Evolutionary conservation across 1,284 basidiomycete genomes (phyloP).

Genomic region (Apiotrichum laibachii): DNA sequence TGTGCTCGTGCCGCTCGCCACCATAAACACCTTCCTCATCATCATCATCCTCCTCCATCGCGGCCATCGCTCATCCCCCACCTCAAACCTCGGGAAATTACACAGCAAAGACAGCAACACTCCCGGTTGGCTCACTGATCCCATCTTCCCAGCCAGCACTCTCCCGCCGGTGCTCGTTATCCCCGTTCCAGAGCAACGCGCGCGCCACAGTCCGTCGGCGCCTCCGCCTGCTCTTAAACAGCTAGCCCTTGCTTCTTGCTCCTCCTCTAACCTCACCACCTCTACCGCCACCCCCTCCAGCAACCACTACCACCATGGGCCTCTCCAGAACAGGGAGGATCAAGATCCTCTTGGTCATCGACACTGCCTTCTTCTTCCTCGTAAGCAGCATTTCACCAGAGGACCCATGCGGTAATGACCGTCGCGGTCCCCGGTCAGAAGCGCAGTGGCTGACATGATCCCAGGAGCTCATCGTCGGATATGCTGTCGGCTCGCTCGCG

Average conservation of each 20-base stretch:
- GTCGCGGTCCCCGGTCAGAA: too few species aligned
- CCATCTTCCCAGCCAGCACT: too few species aligned
- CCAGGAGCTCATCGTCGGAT: slow-evolving; percentile 60
- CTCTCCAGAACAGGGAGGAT: slow-evolving; percentile 74
- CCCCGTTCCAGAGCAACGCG: too few species aligned
- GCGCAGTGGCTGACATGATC: too few species aligned
- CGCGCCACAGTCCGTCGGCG: too few species aligned
- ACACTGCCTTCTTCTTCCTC: slow-evolving; percentile 86
- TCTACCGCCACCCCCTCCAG: neutral
- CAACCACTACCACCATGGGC: slow-evolving; percentile 53
- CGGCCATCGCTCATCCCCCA: too few species aligned
- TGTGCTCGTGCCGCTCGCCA: neutral
- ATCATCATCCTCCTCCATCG: neutral
- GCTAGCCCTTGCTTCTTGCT: neutral
- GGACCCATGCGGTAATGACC: neutral
- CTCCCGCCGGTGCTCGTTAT: too few species aligned
- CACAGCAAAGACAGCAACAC: too few species aligned
- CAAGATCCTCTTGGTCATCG: slow-evolving; percentile 75
- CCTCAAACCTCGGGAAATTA: too few species aligned
- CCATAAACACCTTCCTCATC: neutral
- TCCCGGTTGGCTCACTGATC: too few species aligned
- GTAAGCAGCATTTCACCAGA: slow-evolving; percentile 56
- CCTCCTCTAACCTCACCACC: neutral
- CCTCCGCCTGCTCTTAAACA: too few species aligned
- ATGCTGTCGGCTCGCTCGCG: slow-evolving; percentile 89